Conservation (phyloP, 768 basidiomycete genomes). For the Hericium coralloides region DNA sequence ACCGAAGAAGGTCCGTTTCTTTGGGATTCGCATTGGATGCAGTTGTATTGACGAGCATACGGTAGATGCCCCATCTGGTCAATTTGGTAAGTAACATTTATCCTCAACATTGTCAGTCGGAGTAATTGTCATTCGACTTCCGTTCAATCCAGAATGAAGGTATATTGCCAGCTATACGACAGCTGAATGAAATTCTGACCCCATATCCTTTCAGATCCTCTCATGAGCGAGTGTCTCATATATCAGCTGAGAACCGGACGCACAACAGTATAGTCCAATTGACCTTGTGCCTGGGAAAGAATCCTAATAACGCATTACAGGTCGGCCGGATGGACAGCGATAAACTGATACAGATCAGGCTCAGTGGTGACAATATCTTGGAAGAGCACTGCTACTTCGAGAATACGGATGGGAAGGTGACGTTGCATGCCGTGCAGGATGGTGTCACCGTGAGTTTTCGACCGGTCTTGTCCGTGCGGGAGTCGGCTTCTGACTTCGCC, state of each 20-base stretch:
- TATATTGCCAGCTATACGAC: background rate
- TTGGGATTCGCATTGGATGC: background rate
- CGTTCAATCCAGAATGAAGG: constrained; percentile 12
- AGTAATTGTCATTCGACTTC: background rate
- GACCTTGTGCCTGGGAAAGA: constrained; percentile 7
- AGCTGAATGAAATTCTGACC: background rate
- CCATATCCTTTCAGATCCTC: constrained; percentile 52
- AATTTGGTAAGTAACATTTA: constrained; percentile 57
- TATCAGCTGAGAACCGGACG: constrained; percentile 86
- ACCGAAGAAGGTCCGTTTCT: constrained; percentile 69
- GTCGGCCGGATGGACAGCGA: constrained; percentile 84
- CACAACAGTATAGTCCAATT: constrained; percentile 46
- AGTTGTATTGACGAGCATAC: background rate
- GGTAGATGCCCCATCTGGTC: constrained; percentile 86
- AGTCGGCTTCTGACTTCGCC: constrained; percentile 5
- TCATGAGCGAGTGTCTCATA: constrained; percentile 93
- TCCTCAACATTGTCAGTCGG: background rate
- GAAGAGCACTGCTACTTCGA: constrained; percentile 92
- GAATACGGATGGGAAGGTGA: constrained; percentile 77
- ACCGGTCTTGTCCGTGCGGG: background rate
- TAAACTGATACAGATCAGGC: constrained; percentile 76
- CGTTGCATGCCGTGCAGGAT: constrained; percentile 67
- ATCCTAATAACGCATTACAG: constrained; percentile 27
- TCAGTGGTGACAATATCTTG: constrained; percentile 87
- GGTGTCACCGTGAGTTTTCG: constrained; percentile 64